Evolutionary conservation across 495 filamentous ascomycete genomes (phyloP).

Genomic region (Trichocladium uniseriatum): DNA sequence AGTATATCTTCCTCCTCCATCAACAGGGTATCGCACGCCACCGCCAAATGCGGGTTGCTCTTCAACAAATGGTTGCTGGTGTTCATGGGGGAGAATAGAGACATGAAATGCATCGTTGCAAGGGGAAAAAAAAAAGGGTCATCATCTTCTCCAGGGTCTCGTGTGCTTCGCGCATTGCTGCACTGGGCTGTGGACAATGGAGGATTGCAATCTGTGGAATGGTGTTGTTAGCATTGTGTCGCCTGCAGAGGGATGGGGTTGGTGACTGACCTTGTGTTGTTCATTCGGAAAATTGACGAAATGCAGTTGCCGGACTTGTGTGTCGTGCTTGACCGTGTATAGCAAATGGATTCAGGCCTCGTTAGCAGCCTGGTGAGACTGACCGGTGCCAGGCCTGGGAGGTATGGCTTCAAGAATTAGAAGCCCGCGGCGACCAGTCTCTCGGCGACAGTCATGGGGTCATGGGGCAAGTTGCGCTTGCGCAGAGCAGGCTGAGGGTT

Average conservation of each 20-base stretch:
- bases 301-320: too few relatives aligned
- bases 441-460: constrained; percentile 6
- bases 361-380: not conserved
- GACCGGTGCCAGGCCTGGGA: not conserved
- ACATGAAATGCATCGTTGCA: too few relatives aligned
- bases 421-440: constrained; percentile 3
- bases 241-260: too few relatives aligned
- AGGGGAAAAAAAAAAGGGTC: too few relatives aligned
- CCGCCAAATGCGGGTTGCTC: constrained; percentile 1
- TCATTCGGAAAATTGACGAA: too few relatives aligned
- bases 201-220: too few relatives aligned
- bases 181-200: too few relatives aligned
- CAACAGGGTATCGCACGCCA: constrained; percentile 3
- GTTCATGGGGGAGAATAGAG: not conserved
- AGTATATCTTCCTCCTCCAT: not conserved
- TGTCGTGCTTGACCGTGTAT: not conserved
- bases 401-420: not conserved
- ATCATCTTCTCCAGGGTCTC: too few relatives aligned
- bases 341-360: not conserved
- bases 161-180: too few relatives aligned
- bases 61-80: not conserved
- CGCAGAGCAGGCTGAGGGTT: not conserved
- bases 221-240: too few relatives aligned
- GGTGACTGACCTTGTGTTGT: too few relatives aligned
- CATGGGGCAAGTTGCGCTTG: not conserved